These are phyloP conservation scores for Stemphylium lycopersici DNA, from an alignment of 2,329 filamentous ascomycete species.

Conservation along the genomic window DNA sequence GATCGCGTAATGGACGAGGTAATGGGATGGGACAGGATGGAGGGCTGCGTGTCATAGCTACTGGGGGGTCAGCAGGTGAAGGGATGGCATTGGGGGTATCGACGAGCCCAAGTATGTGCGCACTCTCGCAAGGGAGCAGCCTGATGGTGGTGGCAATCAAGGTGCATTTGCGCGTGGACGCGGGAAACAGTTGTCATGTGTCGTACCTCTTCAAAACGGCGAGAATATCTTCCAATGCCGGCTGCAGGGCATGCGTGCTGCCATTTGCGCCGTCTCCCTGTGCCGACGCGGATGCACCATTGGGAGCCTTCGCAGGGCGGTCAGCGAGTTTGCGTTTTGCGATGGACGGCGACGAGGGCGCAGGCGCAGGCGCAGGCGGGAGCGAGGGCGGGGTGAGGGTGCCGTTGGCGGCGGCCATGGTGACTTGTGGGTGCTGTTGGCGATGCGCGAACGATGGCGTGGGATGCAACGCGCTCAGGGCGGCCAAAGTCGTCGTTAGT, in stretches of 20 bases:
- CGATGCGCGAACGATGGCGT: slow-evolving; percentile 43
- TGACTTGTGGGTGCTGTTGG: slow-evolving; percentile 36
- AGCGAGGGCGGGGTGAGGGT: slow-evolving; percentile 43
- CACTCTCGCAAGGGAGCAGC: not conserved
- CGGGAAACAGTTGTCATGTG: not conserved
- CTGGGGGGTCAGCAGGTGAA: slow-evolving; percentile 17
- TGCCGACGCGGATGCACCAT: slow-evolving; percentile 38
- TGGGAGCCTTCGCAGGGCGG: slow-evolving; percentile 34
- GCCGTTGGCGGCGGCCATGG: slow-evolving; percentile 47
- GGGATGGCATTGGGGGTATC: not conserved
- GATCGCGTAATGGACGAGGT: slow-evolving; percentile 35
- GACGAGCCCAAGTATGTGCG: not conserved
- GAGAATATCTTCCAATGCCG: slow-evolving; percentile 50
- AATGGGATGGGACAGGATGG: slow-evolving; percentile 52
- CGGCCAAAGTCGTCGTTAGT: slow-evolving; percentile 29
- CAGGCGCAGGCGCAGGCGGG: slow-evolving; percentile 32
- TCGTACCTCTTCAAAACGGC: slow-evolving; percentile 51
- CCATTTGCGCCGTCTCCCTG: slow-evolving; percentile 20
- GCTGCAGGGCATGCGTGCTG: slow-evolving; percentile 36
- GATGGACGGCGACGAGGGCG: slow-evolving; percentile 36
- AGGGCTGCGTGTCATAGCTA: slow-evolving; percentile 54
- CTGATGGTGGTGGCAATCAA: not conserved
- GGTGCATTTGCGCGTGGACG: too few species aligned
- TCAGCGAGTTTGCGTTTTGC: slow-evolving; percentile 56
- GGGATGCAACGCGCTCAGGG: slow-evolving; percentile 44